Evolutionary conservation across 1,284 basidiomycete genomes (phyloP).

Genomic region (Pulveroboletus sp.): DNA sequence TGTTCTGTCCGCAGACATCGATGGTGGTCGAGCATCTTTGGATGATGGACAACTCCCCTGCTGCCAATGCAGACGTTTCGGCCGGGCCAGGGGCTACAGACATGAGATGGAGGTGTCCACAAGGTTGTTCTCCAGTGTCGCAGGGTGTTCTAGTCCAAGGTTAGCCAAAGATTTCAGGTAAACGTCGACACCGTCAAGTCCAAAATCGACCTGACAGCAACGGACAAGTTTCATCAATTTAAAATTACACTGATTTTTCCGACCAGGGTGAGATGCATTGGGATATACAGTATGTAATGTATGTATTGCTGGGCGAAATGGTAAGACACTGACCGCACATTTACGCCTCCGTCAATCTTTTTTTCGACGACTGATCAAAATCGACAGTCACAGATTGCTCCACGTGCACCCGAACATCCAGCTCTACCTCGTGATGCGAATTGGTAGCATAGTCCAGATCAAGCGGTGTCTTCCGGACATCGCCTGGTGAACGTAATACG

Average conservation of each 20-base stretch:
- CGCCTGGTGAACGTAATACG: slow-evolving; percentile 24
- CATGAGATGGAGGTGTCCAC: slow-evolving; percentile 1
- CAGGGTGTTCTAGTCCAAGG: neutral
- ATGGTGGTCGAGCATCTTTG: slow-evolving; percentile 54
- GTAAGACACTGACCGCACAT: neutral
- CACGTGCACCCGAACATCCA: slow-evolving; percentile 30
- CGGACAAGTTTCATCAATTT: slow-evolving; percentile 6
- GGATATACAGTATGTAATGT: neutral
- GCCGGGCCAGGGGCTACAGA: slow-evolving; percentile 1
- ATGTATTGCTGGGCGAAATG: slow-evolving; percentile 10
- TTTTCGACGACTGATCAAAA: slow-evolving; percentile 23
- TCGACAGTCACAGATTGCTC: slow-evolving; percentile 32
- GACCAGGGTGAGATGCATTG: neutral
- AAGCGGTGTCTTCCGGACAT: slow-evolving; percentile 23
- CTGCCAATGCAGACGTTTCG: neutral
- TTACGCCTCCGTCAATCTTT: slow-evolving; percentile 13
- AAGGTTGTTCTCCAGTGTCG: neutral
- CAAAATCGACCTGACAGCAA: neutral
- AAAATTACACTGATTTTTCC: slow-evolving; percentile 3
- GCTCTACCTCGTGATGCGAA: slow-evolving; percentile 22
- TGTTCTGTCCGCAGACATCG: slow-evolving; percentile 60
- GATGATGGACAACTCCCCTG: slow-evolving; percentile 38
- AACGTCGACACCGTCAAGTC: neutral
- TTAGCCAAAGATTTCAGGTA: neutral
- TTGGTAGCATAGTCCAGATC: slow-evolving; percentile 22